Evolutionary conservation across 2,329 filamentous ascomycete species (phyloP), one percentile per base, ranked within the genome.

Genomic region (Reticulascus tulasneorum): DNA sequence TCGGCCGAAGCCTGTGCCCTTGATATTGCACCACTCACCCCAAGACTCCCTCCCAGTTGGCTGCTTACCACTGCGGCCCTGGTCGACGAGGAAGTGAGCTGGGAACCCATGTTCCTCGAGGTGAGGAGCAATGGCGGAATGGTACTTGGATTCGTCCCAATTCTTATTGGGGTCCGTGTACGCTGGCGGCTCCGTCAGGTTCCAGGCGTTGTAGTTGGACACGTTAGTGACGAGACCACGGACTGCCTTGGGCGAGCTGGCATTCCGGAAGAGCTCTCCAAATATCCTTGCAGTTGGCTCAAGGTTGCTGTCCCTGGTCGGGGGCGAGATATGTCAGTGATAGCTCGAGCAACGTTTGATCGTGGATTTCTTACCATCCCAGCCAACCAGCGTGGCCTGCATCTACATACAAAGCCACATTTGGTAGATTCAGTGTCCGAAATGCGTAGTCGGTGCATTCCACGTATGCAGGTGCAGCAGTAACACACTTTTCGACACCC

Each of bases 1-100:
- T 20, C 60, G 55, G 40, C 75, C 75, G 38, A 77, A 78, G 9
- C 75, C 75, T 23, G 73, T 68, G 21, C 62, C 65, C n/a, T 58
- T 64, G 37, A 75, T 60, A 45, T 78, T 79, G 59, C 75, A 79
- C 75, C 75, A 79, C 47, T 77, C 69, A 31, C 73, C 73, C 69
- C 73, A 75, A 19, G 56, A 56, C 36, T 60, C 51, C 49, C 75
- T 71, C 23, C 69, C 69, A 26, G 71, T 72, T 40, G 66, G 73
- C 33, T 75, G 73, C 40, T 67, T 63, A 29, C 44, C 44, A 26
- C 32, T 38, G 20, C 45, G 43, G 23, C 45, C 43, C 29, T 44
- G 43, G 27, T 47, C 45, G 27, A 44, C 38, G 11, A 47, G 23
- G 27, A 38, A 44, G 33, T 47, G 35, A 17, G 45, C 45, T 2